These are phyloP conservation scores for Eucalyptus pumila DNA, from an alignment of 345 rosid genomes.

Conservation along the genomic window DNA sequence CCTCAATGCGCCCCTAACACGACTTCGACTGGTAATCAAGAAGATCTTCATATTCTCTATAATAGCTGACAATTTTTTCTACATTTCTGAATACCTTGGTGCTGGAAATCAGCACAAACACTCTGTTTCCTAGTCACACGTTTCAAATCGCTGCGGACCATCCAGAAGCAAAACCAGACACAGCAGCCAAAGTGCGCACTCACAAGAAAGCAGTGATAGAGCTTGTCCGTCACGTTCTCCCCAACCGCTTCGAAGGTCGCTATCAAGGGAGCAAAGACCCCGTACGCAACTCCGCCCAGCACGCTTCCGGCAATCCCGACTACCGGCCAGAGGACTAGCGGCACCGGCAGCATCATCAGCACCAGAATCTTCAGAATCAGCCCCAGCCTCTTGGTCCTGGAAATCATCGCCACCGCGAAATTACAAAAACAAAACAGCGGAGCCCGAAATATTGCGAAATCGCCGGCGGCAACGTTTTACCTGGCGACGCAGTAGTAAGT, in stretches of 20 bases:
- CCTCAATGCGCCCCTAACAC: background rate
- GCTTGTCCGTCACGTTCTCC: conserved; percentile 46
- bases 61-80: background rate
- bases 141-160: background rate
- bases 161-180: background rate
- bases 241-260: conserved; percentile 80
- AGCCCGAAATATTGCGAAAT: background rate
- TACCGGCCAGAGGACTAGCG: conserved; percentile 61
- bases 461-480: conserved; percentile 6
- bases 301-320: conserved; percentile 56
- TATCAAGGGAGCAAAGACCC: conserved; percentile 55
- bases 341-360: conserved; percentile 44
- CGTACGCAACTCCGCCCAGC: conserved; percentile 68
- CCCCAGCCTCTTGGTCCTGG: conserved; percentile 70
- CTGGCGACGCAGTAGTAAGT: conserved; percentile 64
- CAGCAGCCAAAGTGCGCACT: background rate
- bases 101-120: background rate
- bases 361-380: conserved; percentile 50
- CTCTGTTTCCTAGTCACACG: background rate
- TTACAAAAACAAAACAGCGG: background rate
- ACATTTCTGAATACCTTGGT: background rate
- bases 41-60: background rate
- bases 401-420: background rate
- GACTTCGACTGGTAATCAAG: background rate
- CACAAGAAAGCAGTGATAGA: conserved; percentile 60